phyloP scores from a whole-genome alignment of 2,329 filamentous ascomycete genomes.

The Hawksworthiomyces lignivorus region DNA sequence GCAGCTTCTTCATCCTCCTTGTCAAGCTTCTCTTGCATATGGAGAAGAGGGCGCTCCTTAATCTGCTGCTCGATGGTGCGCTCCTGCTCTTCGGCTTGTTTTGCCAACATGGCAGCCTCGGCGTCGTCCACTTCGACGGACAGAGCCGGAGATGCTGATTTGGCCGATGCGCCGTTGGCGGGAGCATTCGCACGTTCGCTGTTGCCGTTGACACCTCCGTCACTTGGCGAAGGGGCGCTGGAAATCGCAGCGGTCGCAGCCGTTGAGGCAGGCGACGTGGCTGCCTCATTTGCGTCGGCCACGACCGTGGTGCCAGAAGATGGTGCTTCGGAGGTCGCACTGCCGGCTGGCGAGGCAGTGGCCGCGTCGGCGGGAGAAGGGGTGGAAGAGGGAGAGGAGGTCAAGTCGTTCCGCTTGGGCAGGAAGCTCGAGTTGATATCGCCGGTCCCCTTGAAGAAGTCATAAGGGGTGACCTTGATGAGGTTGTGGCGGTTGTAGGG shows the following conservation, averaged over 20 bases:
- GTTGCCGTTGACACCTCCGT: too few species aligned
- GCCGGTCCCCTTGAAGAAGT: slow-evolving; percentile 96
- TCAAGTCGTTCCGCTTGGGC: slow-evolving; percentile 61
- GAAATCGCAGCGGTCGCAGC: slow-evolving; percentile 1
- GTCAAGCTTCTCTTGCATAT: slow-evolving; percentile 86
- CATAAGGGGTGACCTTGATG: slow-evolving; percentile 90
- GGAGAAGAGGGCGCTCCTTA: slow-evolving; percentile 78
- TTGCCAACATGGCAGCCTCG: slow-evolving; percentile 58
- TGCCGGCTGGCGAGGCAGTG: not conserved
- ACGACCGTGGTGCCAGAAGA: not conserved
- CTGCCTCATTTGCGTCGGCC: slow-evolving; percentile 4
- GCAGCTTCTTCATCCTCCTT: slow-evolving; percentile 66
- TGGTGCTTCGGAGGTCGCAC: not conserved
- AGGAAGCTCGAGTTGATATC: slow-evolving; percentile 98
- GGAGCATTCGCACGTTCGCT: not conserved
- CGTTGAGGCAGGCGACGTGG: not conserved
- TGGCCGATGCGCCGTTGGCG: slow-evolving; percentile 18
- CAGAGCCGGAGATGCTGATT: too few species aligned
- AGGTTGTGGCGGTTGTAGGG: slow-evolving; percentile 81
- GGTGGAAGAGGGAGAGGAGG: slow-evolving; percentile 16
- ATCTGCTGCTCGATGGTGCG: slow-evolving; percentile 83
- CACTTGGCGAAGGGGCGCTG: slow-evolving; percentile 8
- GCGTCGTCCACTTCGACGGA: slow-evolving; percentile 66
- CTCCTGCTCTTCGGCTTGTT: slow-evolving; percentile 79
- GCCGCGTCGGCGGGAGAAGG: not conserved